Conservation (phyloP, 2,329 filamentous ascomycete species). For the Aureobasidium zeae region DNA sequence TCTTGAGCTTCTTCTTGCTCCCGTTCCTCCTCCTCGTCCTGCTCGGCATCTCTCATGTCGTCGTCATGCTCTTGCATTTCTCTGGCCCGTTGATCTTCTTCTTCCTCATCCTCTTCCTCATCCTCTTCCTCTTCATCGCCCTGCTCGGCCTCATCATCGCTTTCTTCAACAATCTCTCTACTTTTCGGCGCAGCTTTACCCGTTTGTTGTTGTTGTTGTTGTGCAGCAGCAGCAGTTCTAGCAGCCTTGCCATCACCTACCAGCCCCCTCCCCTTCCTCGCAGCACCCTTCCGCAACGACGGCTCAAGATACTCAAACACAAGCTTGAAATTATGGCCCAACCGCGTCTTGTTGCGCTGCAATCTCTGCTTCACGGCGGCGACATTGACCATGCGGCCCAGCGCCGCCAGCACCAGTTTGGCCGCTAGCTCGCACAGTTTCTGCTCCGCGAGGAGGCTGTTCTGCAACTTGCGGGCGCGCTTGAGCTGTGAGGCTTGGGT, state of each 20-base stretch:
- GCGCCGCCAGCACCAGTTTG: conserved; percentile 73
- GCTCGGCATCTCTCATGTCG: conserved; percentile 26
- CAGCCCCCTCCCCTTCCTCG: conserved; percentile 33
- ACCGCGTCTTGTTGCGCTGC: conserved; percentile 65
- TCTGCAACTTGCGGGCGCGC: conserved; percentile 48
- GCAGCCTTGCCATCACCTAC: neutral
- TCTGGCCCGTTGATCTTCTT: conserved; percentile 28
- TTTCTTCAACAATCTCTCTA: conserved; percentile 22
- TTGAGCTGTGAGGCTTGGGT: conserved; percentile 44
- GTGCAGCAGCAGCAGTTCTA: neutral
- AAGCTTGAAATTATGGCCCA: conserved; percentile 80
- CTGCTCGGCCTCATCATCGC: conserved; percentile 18
- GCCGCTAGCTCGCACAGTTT: conserved; percentile 75
- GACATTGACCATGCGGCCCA: conserved; percentile 64
- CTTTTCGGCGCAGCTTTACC: conserved; percentile 21
- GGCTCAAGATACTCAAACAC: conserved; percentile 73
- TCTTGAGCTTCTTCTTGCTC: conserved; percentile 23
- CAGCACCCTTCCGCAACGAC: conserved; percentile 35
- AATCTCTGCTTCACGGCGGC: conserved; percentile 60
- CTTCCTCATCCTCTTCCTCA: conserved; percentile 21
- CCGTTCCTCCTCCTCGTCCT: conserved; percentile 24
- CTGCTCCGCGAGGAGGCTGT: conserved; percentile 68
- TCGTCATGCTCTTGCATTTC: conserved; percentile 27
- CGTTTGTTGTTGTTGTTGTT: neutral
- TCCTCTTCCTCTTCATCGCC: conserved; percentile 21